Percentiles rank a stretch among this genome's conserved stretches.
These are phyloP conservation scores for Chytriomyces confervae DNA, from an alignment of 192 early-diverging fungal species.

Conservation along the genomic window DNA sequence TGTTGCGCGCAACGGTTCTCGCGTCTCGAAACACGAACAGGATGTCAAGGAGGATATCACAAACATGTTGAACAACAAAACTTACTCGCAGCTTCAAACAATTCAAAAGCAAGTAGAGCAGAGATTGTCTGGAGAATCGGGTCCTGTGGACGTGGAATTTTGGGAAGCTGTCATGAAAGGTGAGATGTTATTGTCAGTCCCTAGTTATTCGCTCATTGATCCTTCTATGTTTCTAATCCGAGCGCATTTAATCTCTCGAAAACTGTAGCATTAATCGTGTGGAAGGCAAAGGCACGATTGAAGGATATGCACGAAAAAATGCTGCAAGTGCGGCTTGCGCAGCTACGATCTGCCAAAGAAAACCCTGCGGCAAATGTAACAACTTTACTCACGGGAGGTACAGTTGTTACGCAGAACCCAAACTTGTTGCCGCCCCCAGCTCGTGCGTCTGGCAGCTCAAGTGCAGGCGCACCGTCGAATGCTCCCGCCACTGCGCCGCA, in stretches of 20 bases:
- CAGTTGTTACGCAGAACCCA: no score
- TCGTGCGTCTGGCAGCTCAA: neutral
- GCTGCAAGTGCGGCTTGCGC: constrained; percentile 73
- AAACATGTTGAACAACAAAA: constrained; percentile 73
- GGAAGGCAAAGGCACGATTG: constrained; percentile 80
- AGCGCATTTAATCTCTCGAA: neutral
- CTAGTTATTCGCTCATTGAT: no score
- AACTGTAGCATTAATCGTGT: constrained; percentile 66
- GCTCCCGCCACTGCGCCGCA: constrained; percentile 18
- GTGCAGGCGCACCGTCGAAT: constrained; percentile 25
- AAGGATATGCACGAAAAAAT: constrained; percentile 82
- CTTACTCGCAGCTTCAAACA: constrained; percentile 69
- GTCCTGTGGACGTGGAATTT: constrained; percentile 88
- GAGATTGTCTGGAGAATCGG: constrained; percentile 70
- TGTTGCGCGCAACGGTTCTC: neutral
- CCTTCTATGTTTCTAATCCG: neutral
- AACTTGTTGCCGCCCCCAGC: neutral
- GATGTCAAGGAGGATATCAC: constrained; percentile 67
- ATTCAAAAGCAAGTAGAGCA: constrained; percentile 78
- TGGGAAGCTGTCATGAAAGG: constrained; percentile 83
- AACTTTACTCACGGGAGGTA: neutral
- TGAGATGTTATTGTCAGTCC: neutral
- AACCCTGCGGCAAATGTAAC: neutral
- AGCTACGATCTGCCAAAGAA: constrained; percentile 53
- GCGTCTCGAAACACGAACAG: constrained; percentile 22